phyloP scores from a whole-genome alignment of 306 rosid genomes.

The Psophocarpus tetragonolobus region DNA sequence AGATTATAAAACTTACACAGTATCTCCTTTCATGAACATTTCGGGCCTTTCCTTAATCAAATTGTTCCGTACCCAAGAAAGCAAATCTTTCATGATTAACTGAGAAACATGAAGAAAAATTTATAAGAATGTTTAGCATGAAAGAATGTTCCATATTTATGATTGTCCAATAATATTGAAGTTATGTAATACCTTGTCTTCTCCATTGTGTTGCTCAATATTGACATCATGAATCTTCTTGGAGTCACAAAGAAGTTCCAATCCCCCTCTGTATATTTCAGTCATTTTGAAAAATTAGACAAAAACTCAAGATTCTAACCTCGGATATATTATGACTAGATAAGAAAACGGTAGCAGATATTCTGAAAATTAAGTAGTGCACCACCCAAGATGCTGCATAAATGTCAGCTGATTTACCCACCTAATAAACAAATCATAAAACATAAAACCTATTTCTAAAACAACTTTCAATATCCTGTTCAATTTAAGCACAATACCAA shows the following conservation, averaged over 20 bases:
- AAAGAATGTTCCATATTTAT: background rate
- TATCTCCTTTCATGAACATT: slow-evolving; percentile 96
- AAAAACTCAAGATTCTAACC: background rate
- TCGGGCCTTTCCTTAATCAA: slow-evolving; percentile 97
- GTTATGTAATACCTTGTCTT: slow-evolving; percentile 51
- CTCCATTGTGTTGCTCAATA: slow-evolving; percentile 58
- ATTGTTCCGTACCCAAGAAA: slow-evolving; percentile 76
- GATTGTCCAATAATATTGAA: background rate
- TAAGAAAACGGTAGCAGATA: background rate
- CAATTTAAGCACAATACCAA: background rate
- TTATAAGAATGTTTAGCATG: background rate
- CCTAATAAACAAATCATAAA: background rate
- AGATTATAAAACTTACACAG: slow-evolving; percentile 66
- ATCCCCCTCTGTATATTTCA: slow-evolving; percentile 70
- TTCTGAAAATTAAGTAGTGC: background rate
- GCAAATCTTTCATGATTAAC: slow-evolving; percentile 86
- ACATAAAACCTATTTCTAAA: background rate
- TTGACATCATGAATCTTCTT: slow-evolving; percentile 77
- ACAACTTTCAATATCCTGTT: background rate
- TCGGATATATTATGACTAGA: background rate
- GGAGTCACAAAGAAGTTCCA: slow-evolving; percentile 91
- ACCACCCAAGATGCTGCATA: background rate
- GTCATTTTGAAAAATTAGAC: slow-evolving; percentile 32
- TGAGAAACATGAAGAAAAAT: slow-evolving; percentile 38
- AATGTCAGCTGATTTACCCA: background rate